Evolutionary conservation across 1,284 basidiomycete genomes (phyloP).

Genomic region (Cerioporus squamosus): DNA sequence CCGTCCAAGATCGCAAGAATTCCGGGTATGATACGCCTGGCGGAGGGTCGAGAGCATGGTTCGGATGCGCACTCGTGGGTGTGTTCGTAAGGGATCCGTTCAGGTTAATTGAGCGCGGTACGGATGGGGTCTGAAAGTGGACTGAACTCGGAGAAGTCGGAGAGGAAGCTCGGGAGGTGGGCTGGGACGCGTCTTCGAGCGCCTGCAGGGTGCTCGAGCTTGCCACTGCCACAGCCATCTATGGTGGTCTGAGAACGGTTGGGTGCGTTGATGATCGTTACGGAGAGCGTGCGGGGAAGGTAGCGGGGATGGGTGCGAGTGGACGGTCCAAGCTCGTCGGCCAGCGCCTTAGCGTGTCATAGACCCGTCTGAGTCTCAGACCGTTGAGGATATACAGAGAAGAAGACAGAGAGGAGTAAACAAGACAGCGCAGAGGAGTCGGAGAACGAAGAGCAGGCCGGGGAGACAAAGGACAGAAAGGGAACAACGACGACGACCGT

Average conservation of each 20-base stretch:
- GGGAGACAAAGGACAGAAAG: conserved; percentile 10
- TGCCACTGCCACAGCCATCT: conserved; percentile 47
- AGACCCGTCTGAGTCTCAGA: conserved; percentile 23
- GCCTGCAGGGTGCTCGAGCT: conserved; percentile 42
- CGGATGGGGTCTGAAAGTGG: conserved; percentile 37
- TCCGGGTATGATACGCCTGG: conserved; percentile 60
- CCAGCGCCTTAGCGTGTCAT: conserved; percentile 23
- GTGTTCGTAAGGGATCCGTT: conserved; percentile 26
- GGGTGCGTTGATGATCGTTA: conserved; percentile 15
- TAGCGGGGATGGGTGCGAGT: conserved; percentile 4
- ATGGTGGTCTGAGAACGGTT: conserved; percentile 1
- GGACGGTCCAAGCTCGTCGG: conserved; percentile 14
- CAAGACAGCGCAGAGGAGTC: conserved; percentile 10
- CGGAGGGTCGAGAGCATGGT: conserved; percentile 58
- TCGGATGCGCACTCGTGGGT: conserved; percentile 16
- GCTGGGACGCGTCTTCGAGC: conserved; percentile 41
- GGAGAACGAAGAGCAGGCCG: conserved; percentile 11
- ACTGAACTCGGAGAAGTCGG: conserved; percentile 55
- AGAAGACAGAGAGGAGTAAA: conserved; percentile 8
- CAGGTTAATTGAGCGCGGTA: conserved; percentile 28
- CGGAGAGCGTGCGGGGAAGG: not conserved
- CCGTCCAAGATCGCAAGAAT: conserved; percentile 71
- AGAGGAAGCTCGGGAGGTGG: conserved; percentile 51
- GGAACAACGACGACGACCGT: conserved; percentile 13
- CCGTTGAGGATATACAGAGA: conserved; percentile 3